Percentiles rank a stretch among this genome's conserved stretches.
Evolutionary conservation across 1,284 basidiomycete genomes (phyloP).

Genomic region (Irpex lacteus): DNA sequence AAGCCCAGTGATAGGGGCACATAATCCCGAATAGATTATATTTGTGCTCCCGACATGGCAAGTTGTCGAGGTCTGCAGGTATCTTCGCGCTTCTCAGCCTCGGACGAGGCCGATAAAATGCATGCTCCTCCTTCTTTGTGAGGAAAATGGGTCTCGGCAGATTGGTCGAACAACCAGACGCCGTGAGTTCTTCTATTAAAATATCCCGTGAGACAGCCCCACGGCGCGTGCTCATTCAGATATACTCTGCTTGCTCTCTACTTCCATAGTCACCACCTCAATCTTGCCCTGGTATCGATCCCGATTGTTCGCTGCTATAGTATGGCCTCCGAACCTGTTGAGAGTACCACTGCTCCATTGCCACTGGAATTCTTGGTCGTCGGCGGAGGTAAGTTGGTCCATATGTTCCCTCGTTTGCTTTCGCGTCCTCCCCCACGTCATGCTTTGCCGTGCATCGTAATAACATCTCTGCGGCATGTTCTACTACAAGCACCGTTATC

Average conservation of each 20-base stretch:
- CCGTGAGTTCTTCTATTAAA: not conserved
- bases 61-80: not conserved
- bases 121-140: not conserved
- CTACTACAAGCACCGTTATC: too few relatives aligned
- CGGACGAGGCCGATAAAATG: not conserved
- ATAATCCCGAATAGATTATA: not conserved
- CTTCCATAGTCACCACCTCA: not conserved
- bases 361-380: constrained; percentile 13
- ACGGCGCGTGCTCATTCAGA: not conserved
- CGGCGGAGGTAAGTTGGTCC: constrained; percentile 12
- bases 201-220: not conserved
- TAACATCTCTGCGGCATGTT: not conserved
- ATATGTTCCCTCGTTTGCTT: not conserved
- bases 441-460: not conserved
- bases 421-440: not conserved
- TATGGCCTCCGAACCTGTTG: not conserved
- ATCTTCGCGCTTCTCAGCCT: not conserved
- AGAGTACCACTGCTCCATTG: constrained; percentile 7
- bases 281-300: not conserved
- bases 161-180: not conserved
- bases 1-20: not conserved
- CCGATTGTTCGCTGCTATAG: not conserved
- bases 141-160: not conserved
- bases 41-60: not conserved
- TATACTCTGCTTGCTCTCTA: not conserved